Evolutionary conservation across 768 basidiomycete genomes (phyloP), one percentile per base, ranked within the genome.

Genomic region (Suillus cothurnatus): DNA sequence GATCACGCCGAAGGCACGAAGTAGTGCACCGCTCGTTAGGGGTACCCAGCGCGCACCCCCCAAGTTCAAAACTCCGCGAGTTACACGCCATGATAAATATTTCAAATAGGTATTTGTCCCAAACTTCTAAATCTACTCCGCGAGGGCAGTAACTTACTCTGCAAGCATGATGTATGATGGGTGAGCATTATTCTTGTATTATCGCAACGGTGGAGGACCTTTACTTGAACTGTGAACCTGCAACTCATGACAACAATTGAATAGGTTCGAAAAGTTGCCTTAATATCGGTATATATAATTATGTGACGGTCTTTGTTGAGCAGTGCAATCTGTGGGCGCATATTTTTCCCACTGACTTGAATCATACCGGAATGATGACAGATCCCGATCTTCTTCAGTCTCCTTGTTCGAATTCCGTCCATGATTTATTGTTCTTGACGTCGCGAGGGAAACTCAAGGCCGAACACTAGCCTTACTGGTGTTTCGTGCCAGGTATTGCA

Each of bases 311-410:
- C 34, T 34, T 34, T 34, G 34, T 26, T 38, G 34, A 5, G 55
- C 56, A 17, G 4, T 26, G n/a, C n/a, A 38, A 38, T 38, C 26
- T 57, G 56, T 57, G 56, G 34, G 56, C 34, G 34, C 15, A 21
- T 56, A 7, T 56, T 34, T 32, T 34, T 57, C 56, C 56, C 56
- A 57, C 56, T 57, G n/a, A 17, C 14, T 57, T 23, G n/a, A n/a
- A 17, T 14, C 47, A 12, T 45, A n/a, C 34, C 34, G 12, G n/a
- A 9, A 57, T 26, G 36, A 57, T 8, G 56, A 57, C n/a, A 23
- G 4, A 56, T 56, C 32, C 21, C 55, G 55, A 56, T 56, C 34
- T n/a, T 56, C 34, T 57, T 57, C 56, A 26, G 36, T 26, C n/a
- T 23, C 0, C 15, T 36, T 57, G 23, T 52, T 52, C n/a, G n/a